phyloP scores from a whole-genome alignment of 129 eudicot genomes.

The Centella asiatica region DNA sequence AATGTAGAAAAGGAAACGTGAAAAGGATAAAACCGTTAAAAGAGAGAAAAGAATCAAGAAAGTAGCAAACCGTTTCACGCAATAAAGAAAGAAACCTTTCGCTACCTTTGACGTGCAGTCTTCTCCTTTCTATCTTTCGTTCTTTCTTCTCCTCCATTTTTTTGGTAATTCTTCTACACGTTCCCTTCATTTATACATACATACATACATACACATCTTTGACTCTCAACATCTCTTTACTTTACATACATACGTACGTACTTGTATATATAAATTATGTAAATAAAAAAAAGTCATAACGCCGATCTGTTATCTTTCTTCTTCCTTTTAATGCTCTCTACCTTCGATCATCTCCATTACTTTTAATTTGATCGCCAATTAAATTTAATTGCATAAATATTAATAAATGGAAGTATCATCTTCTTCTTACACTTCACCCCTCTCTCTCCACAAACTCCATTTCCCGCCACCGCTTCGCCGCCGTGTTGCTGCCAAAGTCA shows the following conservation, averaged over 20 bases:
- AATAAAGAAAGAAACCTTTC: conserved; percentile 11
- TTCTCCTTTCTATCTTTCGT: conserved; percentile 17
- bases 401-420: conserved; percentile 46
- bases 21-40: too few relatives aligned
- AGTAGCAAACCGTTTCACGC: conserved; percentile 2
- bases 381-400: neutral
- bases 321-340: too few relatives aligned
- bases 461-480: conserved; percentile 30
- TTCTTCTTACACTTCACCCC: conserved; percentile 38
- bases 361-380: too few relatives aligned
- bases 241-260: neutral
- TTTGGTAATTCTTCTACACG: neutral
- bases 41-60: neutral
- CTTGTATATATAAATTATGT: neutral
- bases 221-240: too few relatives aligned
- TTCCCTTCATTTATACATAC: neutral
- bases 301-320: too few relatives aligned
- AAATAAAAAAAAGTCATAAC: too few relatives aligned
- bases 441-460: conserved; percentile 30
- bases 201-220: neutral
- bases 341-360: too few relatives aligned
- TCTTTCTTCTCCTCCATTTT: neutral
- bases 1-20: too few relatives aligned
- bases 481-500: conserved; percentile 19
- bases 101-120: conserved; percentile 38